phyloP scores from a whole-genome alignment of 805 yeast genomes.

The Saccharomyces jurei region DNA sequence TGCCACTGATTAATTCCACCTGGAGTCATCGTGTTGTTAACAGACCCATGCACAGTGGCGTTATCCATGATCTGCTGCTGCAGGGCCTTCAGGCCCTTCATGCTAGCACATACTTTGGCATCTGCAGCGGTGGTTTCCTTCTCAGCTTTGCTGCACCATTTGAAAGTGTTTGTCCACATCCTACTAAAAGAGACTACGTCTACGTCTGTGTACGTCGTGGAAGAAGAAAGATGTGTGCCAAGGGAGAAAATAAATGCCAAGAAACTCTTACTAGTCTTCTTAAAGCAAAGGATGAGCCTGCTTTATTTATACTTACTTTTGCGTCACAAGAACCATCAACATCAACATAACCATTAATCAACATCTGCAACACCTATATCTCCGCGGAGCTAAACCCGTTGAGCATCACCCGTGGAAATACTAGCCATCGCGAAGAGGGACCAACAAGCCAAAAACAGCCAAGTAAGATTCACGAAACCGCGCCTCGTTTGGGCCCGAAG shows the following conservation, averaged over 20 bases:
- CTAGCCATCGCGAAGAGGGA: background rate
- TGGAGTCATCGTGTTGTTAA: conserved; percentile 13
- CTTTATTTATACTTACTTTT: background rate
- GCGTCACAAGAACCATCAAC: background rate
- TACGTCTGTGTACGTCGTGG: background rate
- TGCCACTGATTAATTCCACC: conserved; percentile 29
- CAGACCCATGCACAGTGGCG: conserved; percentile 10
- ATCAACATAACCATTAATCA: background rate
- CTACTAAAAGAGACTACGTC: background rate
- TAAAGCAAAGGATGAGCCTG: background rate
- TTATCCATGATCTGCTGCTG: conserved; percentile 20
- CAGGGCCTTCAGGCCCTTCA: conserved; percentile 10
- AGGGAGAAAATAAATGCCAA: background rate
- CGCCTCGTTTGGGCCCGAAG: background rate
- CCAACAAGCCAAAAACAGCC: background rate
- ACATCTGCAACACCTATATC: background rate
- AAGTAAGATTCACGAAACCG: background rate
- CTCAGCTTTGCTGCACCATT: background rate
- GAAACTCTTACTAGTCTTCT: background rate
- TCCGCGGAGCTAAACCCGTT: background rate
- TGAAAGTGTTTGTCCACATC: background rate
- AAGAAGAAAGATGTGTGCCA: too few species aligned
- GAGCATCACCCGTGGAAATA: background rate
- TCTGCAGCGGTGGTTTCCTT: background rate
- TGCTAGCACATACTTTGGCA: background rate